Conservation (phyloP, 129 eudicot genomes). For the Lactuca sativa region DNA sequence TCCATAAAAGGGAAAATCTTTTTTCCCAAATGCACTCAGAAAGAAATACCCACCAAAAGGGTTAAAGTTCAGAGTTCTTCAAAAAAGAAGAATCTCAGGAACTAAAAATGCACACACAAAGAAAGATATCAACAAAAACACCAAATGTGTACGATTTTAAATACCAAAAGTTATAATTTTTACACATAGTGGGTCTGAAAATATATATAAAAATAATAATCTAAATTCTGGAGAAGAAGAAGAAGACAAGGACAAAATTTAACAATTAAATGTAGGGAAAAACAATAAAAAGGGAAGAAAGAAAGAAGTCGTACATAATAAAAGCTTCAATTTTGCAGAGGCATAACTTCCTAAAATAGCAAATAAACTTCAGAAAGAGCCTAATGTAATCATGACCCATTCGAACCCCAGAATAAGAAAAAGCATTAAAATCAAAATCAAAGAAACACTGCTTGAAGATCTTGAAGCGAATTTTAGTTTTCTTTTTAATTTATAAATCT, state of each 20-base stretch:
- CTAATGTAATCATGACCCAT: slow-evolving; percentile 18
- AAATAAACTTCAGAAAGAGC: slow-evolving; percentile 16
- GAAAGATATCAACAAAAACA: slow-evolving; percentile 2
- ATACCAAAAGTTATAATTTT: slow-evolving; percentile 8
- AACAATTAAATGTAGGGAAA: slow-evolving; percentile 33
- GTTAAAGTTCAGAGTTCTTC: slow-evolving; percentile 42
- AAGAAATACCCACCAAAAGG: slow-evolving; percentile 44
- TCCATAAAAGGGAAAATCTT: slow-evolving; percentile 60
- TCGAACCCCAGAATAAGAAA: slow-evolving; percentile 16
- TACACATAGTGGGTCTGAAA: not conserved
- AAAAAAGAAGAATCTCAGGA: slow-evolving; percentile 58
- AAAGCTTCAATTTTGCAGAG: slow-evolving; percentile 39
- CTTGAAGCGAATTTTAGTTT: not conserved
- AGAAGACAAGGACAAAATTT: slow-evolving; percentile 36
- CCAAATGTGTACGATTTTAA: slow-evolving; percentile 5
- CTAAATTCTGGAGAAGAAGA: slow-evolving; percentile 34
- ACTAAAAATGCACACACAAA: slow-evolving; percentile 28
- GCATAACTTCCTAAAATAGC: slow-evolving; percentile 27
- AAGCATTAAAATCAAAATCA: not conserved
- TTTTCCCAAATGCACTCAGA: slow-evolving; percentile 44
- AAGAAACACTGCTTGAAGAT: slow-evolving; percentile 9
- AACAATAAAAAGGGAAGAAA: slow-evolving; percentile 10
- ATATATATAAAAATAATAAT: not conserved
- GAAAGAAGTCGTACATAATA: slow-evolving; percentile 26
- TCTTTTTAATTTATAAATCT: not conserved